These are phyloP conservation scores for Cutaneotrichosporon cutaneum DNA, from an alignment of 1,284 basidiomycete species.

Conservation along the genomic window DNA sequence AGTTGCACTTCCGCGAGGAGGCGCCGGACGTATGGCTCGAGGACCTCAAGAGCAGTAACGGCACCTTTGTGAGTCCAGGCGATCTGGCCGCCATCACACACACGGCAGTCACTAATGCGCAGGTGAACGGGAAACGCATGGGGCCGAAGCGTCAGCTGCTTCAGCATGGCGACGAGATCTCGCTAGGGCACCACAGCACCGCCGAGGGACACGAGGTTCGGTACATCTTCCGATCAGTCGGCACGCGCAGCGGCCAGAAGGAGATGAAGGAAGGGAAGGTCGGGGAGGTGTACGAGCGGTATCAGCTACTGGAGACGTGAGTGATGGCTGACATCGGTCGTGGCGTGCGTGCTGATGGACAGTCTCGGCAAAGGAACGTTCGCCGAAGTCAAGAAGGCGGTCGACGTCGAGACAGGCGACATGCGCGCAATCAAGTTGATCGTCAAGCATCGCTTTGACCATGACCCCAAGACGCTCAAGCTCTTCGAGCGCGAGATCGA, in stretches of 20 bases:
- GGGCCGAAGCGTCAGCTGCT: constrained; percentile 59
- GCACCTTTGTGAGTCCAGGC: constrained; percentile 68
- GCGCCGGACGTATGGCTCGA: constrained; percentile 63
- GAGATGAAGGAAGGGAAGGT: constrained; percentile 51
- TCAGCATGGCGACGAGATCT: constrained; percentile 75
- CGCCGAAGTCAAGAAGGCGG: constrained; percentile 52
- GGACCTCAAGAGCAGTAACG: constrained; percentile 73
- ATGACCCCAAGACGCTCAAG: constrained; percentile 54
- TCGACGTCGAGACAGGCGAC: constrained; percentile 49
- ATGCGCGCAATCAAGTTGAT: constrained; percentile 51
- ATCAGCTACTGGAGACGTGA: constrained; percentile 47
- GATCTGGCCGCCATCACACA: constrained; percentile 5
- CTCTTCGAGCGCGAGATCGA: constrained; percentile 72
- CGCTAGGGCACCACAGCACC: constrained; percentile 63
- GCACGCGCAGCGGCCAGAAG: constrained; percentile 37
- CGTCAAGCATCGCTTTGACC: constrained; percentile 53
- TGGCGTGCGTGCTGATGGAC: constrained; percentile 12
- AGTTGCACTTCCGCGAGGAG: constrained; percentile 41
- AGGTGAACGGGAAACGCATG: constrained; percentile 72
- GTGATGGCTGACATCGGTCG: constrained; percentile 10
- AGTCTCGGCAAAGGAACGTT: constrained; percentile 53
- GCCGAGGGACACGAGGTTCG: constrained; percentile 54
- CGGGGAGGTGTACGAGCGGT: constrained; percentile 51
- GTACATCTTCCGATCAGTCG: constrained; percentile 55
- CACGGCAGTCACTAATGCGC: constrained; percentile 3